Evolutionary conservation across 2,329 filamentous ascomycete species (phyloP), one percentile per base, ranked within the genome.

Genomic region (Fusarium sp.): DNA sequence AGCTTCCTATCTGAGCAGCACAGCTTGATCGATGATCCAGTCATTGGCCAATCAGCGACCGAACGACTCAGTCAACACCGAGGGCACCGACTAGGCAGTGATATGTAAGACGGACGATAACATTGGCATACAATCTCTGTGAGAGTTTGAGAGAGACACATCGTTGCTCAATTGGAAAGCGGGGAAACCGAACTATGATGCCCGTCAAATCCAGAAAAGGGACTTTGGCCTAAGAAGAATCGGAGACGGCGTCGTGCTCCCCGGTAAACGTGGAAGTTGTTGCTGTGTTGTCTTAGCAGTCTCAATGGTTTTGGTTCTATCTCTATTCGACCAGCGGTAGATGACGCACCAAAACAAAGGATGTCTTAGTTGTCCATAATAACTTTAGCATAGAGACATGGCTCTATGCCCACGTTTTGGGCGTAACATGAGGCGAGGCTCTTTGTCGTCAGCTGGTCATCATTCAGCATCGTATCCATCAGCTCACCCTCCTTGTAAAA

Each of bases 381-480:
- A 22, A 46, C 52, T 14, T 27, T n/a, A 20, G 25, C 34, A 40
- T 10, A 47, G 34, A 47, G 14, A 43, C 20, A 25, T 43, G 24
- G 25, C 24, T 44, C 16, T 50, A 44, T 49, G 20, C 49, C 63
- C 52, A 49, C 30, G 59, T 61, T 68, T 59, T 60, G 50, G 40
- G 29, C 63, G 57, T 50, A 45, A 65, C 54, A 68, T 55, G 51
- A 57, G 44, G 10, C 27, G 14, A n/a, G 18, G 18, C 15, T 29
- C 24, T 34, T 54, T 45, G 54, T 51, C 59, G 68, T 70, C 61
- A 65, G 59, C 43, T 56, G 44, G 55, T 58, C 68, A 71, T 71
- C 68, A 71, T 57, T n/a, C 51, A 47, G 18, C 30, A 34, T 40
- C 47, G 47, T 43, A 56, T 59, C 40, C 58, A 68, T 60, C 51